Evolutionary conservation across 345 rosid species (phyloP).

Genomic region (Lepidium africanum): DNA sequence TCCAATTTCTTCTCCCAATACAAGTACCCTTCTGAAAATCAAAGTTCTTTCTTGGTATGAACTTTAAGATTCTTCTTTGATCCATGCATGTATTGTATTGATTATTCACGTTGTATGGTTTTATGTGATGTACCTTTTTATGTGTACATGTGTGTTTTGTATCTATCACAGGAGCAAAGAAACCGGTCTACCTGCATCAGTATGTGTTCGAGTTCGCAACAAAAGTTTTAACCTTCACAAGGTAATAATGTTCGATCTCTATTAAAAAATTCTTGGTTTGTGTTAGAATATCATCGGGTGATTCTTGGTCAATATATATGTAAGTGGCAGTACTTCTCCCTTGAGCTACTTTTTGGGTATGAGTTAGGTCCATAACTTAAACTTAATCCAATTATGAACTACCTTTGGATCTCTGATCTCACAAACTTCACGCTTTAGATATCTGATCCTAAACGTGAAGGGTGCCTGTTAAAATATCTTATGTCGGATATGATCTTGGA

Average conservation of each 20-base stretch:
- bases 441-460: no score
- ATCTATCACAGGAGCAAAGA: slow-evolving; percentile 59
- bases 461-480: no score
- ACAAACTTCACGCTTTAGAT: no score
- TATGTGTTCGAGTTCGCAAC: slow-evolving; percentile 4
- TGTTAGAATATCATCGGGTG: background rate
- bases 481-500: no score
- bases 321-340: no score
- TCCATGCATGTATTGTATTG: background rate
- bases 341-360: no score
- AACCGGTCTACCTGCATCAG: slow-evolving; percentile 60
- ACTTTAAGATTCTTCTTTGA: background rate
- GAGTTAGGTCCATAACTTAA: no score
- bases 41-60: slow-evolving; percentile 62
- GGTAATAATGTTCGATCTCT: background rate
- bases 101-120: background rate
- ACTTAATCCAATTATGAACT: no score
- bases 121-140: background rate
- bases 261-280: background rate
- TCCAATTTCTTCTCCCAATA: slow-evolving; percentile 35
- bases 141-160: background rate
- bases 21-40: slow-evolving; percentile 58
- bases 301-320: no score
- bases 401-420: no score
- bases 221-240: slow-evolving; percentile 58